Conservation (phyloP, 2,329 filamentous ascomycete genomes). For the Talaromyces funiculosus region DNA sequence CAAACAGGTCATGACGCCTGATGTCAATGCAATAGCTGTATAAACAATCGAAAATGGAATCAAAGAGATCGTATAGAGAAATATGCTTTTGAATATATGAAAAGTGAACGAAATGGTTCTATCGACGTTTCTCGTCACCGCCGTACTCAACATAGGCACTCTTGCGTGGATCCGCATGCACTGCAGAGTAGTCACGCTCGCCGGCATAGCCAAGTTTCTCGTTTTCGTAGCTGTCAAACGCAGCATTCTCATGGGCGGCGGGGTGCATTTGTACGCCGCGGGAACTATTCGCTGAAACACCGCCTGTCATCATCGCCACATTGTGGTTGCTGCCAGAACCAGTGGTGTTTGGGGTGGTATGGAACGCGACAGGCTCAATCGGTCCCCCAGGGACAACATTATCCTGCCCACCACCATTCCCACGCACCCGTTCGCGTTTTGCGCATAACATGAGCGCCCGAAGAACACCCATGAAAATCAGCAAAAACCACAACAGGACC, state of each 20-base stretch:
- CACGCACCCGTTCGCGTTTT: constrained; percentile 54
- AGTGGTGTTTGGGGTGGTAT: background rate
- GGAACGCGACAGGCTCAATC: constrained; percentile 3
- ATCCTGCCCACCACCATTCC: constrained; percentile 50
- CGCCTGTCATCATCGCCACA: constrained; percentile 5
- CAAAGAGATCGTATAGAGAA: background rate
- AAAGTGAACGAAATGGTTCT: background rate
- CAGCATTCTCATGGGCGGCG: background rate
- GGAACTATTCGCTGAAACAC: background rate
- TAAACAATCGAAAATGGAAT: background rate
- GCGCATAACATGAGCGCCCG: constrained; percentile 60
- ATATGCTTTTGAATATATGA: background rate
- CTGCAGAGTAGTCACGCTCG: constrained; percentile 29
- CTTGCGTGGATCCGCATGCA: constrained; percentile 20
- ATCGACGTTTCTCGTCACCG: constrained; percentile 23
- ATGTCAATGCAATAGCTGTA: constrained; percentile 4
- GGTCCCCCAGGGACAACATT: background rate
- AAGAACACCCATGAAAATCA: constrained; percentile 67
- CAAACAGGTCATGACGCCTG: background rate
- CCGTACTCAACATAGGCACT: constrained; percentile 38
- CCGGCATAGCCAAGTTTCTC: constrained; percentile 42
- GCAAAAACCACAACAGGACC: constrained; percentile 69
- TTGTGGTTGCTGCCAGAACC: background rate
- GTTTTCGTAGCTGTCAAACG: constrained; percentile 28
- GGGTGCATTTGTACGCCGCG: background rate